Base-by-base conservation (phyloP, 2,329 filamentous ascomycete genomes). In the Mariannaea elegans region DNA sequence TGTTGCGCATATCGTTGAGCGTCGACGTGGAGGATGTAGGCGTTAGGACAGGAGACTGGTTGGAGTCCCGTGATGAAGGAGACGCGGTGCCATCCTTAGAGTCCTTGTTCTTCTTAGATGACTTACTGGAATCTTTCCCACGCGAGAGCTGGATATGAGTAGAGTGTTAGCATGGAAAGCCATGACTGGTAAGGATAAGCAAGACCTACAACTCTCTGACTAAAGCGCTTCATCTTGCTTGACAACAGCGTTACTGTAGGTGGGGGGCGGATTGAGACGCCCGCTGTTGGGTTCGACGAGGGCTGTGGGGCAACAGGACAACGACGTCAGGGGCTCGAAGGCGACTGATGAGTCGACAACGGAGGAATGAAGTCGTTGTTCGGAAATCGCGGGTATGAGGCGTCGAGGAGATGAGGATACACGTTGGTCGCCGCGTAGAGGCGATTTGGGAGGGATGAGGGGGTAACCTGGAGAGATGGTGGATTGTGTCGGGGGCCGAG, bases 171-270 rank as follows among this genome's bases (percentile, higher is more conserved):
- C 49, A 69, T 38, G 41, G 9, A 10, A 18, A 8, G 18, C 19
- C 24, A 16, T 19, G 44, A 31, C 9, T 14, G 18, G 18, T 56
- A 41, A 36, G 18, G 42, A 7, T 21, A 10, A 14, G 10, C 24
- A 42, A 52, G 27, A 88, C 92, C 85, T 88, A 97, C 93, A 85
- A 97, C 93, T 90, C 92, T 92, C 85, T 97, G 93, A 81, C 93
- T 91, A 81, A 98, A 97, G 78, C 93, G 91, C 84, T 97, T 97
- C 94, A 98, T 97, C 80, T 85, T 91, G 80, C 78, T 79, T 66
- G 66, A 63, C 65, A 64, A 70, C 65, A 67, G 66, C 54, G 63
- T 68, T 61, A 55, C 57, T 61, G 59, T 60, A 64, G 59, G 62
- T 54, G 64, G 65, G 69, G 69, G 68, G 67, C 56, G 64, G 68